Percentiles rank a stretch among this genome's conserved stretches.
Conservation (phyloP, 306 rosid species). For the Corylus americana region DNA sequence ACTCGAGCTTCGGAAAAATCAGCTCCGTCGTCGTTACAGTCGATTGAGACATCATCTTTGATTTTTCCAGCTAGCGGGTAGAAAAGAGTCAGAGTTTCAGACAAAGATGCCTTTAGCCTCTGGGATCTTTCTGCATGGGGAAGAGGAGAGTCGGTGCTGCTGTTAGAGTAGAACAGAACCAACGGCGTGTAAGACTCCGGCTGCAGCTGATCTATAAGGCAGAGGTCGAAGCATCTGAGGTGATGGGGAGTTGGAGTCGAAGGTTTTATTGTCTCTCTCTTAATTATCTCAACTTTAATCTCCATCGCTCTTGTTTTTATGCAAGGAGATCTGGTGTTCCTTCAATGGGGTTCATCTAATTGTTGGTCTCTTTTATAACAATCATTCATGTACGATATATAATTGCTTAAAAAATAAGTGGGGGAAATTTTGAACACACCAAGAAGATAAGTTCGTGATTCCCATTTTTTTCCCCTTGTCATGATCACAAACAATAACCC, state of each 20-base stretch:
- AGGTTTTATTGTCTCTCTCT: conserved; percentile 26
- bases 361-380: neutral
- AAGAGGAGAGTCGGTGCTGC: neutral
- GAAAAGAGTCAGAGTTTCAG: conserved; percentile 26
- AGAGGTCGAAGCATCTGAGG: conserved; percentile 19
- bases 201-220: conserved; percentile 25
- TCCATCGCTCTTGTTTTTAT: neutral
- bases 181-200: conserved; percentile 2
- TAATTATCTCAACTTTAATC: neutral
- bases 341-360: too few species aligned
- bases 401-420: neutral
- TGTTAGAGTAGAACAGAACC: conserved; percentile 13
- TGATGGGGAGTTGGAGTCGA: conserved; percentile 28
- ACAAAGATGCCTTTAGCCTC: conserved; percentile 29
- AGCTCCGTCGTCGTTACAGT: conserved; percentile 37
- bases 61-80: conserved; percentile 49
- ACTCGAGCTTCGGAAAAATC: conserved; percentile 33
- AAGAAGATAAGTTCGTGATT: neutral
- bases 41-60: conserved; percentile 20
- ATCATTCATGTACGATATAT: neutral
- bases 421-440: neutral
- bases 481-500: too few species aligned
- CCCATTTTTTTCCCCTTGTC: neutral
- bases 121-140: neutral
- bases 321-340: neutral